phyloP scores from a whole-genome alignment of 331 rosid species.

The Phaseolus coccineus region DNA sequence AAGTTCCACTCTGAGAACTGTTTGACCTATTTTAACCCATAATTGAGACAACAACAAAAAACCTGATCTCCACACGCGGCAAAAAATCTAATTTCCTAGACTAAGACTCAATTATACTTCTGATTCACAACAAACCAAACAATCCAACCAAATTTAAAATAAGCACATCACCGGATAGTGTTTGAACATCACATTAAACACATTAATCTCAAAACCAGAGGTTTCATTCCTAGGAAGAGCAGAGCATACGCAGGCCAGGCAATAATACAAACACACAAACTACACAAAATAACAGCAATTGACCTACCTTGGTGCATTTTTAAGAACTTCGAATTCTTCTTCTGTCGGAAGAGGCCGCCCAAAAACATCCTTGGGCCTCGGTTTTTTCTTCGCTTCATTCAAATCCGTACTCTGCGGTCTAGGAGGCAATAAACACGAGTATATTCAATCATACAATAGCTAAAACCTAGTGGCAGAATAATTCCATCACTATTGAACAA shows the following conservation, averaged over 20 bases:
- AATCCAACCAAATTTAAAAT: slow-evolving; percentile 29
- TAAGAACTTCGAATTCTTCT: slow-evolving; percentile 86
- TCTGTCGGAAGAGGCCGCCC: slow-evolving; percentile 95
- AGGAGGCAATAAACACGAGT: slow-evolving; percentile 26
- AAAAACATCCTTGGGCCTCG: slow-evolving; percentile 89
- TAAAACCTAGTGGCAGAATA: not conserved
- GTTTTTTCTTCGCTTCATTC: slow-evolving; percentile 68
- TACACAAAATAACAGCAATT: not conserved
- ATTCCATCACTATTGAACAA: not conserved
- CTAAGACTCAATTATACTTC: not conserved
- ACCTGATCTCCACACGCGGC: not conserved
- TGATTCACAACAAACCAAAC: not conserved
- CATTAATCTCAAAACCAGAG: not conserved
- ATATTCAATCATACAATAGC: slow-evolving; percentile 18
- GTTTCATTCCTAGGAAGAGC: not conserved
- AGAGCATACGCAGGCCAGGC: not conserved
- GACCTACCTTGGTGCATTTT: slow-evolving; percentile 91
- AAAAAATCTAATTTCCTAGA: not conserved
- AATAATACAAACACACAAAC: not conserved
- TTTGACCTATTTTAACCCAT: not conserved
- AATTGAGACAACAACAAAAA: not conserved
- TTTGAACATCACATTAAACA: not conserved
- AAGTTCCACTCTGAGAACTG: slow-evolving; percentile 17
- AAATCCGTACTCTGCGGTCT: slow-evolving; percentile 52
- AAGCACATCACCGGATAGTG: not conserved